Percentiles rank a stretch among this genome's conserved stretches.
phyloP scores from a whole-genome alignment of 129 eudicot species.

The Sambucus nigra region DNA sequence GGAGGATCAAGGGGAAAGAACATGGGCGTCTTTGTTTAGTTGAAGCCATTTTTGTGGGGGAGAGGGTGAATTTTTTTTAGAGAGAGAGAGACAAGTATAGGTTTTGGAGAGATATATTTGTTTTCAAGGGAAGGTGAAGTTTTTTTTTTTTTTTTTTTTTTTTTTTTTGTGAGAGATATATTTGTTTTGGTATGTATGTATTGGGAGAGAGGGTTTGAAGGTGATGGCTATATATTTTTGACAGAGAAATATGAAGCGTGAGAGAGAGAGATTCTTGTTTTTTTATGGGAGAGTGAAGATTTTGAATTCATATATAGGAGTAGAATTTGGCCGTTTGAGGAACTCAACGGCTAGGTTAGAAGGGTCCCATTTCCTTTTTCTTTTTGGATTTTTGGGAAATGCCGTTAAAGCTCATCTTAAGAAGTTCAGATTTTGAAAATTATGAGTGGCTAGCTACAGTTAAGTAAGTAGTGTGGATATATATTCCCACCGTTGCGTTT shows the following conservation, averaged over 20 bases:
- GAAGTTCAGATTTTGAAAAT: constrained; percentile 1
- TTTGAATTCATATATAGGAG: constrained; percentile 26
- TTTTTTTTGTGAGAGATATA: not conserved
- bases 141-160: too few relatives aligned
- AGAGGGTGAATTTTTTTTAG: not conserved
- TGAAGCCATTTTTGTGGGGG: constrained; percentile 47
- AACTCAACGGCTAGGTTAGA: constrained; percentile 24
- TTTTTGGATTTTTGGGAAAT: not conserved
- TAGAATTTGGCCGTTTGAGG: constrained; percentile 18
- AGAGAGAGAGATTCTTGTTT: too few relatives aligned
- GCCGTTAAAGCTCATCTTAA: not conserved
- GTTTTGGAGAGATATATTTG: not conserved
- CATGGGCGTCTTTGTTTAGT: constrained; percentile 42
- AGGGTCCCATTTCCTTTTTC: not conserved
- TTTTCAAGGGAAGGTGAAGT: too few relatives aligned
- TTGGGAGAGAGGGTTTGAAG: not conserved
- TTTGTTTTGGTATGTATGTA: not conserved
- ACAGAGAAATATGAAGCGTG: not conserved
- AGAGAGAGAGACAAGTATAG: not conserved
- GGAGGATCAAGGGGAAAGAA: constrained; percentile 40
- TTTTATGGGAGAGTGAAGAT: not conserved
- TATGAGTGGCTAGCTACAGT: too few relatives aligned
- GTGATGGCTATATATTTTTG: not conserved
- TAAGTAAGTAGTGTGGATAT: too few relatives aligned
- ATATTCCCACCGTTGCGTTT: too few relatives aligned